Evolutionary conservation across 805 yeast species (phyloP).

Genomic region (Zygoascus flipseniorum): DNA sequence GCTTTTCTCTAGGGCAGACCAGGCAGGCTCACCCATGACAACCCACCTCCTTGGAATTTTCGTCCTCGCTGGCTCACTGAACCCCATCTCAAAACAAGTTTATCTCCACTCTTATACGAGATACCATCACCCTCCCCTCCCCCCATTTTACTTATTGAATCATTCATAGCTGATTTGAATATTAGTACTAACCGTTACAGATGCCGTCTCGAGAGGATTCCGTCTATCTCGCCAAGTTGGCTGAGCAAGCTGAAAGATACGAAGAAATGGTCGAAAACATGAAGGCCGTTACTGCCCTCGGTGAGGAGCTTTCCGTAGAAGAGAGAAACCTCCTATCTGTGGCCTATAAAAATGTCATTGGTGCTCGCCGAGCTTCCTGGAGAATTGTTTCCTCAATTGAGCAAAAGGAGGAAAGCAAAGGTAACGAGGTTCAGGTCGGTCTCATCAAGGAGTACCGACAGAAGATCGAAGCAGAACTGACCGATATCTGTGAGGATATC

Average conservation of each 20-base stretch:
- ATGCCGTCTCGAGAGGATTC: slow-evolving; percentile 19
- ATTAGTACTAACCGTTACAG: background rate
- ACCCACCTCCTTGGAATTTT: too few relatives aligned
- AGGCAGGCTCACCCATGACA: too few relatives aligned
- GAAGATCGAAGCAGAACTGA: slow-evolving; percentile 86
- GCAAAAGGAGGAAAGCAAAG: slow-evolving; percentile 96
- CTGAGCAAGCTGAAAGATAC: slow-evolving; percentile 99
- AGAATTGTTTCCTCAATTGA: slow-evolving; percentile 97
- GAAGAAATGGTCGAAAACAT: slow-evolving; percentile 99
- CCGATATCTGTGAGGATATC: slow-evolving; percentile 91
- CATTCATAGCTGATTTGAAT: background rate
- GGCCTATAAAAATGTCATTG: slow-evolving; percentile 97
- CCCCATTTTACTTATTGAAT: background rate
- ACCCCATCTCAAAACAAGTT: background rate
- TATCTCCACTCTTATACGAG: background rate
- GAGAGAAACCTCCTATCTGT: slow-evolving; percentile 96
- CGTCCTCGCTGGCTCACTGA: background rate
- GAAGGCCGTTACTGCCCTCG: slow-evolving; percentile 95
- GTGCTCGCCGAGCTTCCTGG: slow-evolving; percentile 99
- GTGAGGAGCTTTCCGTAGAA: slow-evolving; percentile 92
- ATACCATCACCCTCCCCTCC: background rate
- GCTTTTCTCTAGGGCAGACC: too few relatives aligned
- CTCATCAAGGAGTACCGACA: slow-evolving; percentile 91
- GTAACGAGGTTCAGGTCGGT: slow-evolving; percentile 80
- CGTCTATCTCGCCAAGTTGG: slow-evolving; percentile 74